These are phyloP conservation scores for Carallia brachiata DNA, from an alignment of 345 rosid species.

Conservation along the genomic window DNA sequence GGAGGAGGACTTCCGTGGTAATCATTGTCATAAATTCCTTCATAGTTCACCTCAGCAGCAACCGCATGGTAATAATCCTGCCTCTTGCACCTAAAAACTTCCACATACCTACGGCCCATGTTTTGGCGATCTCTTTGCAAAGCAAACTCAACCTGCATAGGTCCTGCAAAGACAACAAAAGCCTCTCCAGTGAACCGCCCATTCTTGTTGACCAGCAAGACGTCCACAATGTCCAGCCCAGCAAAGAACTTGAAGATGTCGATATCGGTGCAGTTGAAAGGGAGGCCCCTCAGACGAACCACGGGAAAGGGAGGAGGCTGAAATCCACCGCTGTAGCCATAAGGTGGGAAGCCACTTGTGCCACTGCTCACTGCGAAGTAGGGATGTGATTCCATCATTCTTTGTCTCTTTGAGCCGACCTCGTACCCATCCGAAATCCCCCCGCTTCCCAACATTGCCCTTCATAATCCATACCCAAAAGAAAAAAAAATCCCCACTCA, in stretches of 20 bases:
- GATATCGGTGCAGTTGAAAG: constrained; percentile 83
- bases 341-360: constrained; percentile 57
- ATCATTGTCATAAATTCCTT: constrained; percentile 69
- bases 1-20: constrained; percentile 72
- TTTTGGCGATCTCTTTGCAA: constrained; percentile 78
- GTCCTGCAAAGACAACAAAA: constrained; percentile 67
- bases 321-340: constrained; percentile 50
- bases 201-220: constrained; percentile 71
- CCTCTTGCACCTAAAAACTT: constrained; percentile 83
- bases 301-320: constrained; percentile 70
- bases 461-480: constrained; percentile 76
- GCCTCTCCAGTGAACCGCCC: constrained; percentile 93
- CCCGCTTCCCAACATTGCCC: constrained; percentile 99
- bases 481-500: constrained; percentile 72
- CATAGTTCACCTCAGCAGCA: constrained; percentile 76
- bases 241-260: constrained; percentile 93
- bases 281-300: constrained; percentile 92
- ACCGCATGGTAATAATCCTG: constrained; percentile 86
- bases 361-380: constrained; percentile 97
- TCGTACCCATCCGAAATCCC: constrained; percentile 94
- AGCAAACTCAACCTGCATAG: constrained; percentile 87
- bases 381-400: constrained; percentile 99
- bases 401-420: constrained; percentile 99
- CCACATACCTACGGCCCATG: constrained; percentile 89
- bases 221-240: constrained; percentile 87